These are phyloP conservation scores for Lactarius tabidus DNA, from an alignment of 768 basidiomycete genomes.

Conservation along the genomic window DNA sequence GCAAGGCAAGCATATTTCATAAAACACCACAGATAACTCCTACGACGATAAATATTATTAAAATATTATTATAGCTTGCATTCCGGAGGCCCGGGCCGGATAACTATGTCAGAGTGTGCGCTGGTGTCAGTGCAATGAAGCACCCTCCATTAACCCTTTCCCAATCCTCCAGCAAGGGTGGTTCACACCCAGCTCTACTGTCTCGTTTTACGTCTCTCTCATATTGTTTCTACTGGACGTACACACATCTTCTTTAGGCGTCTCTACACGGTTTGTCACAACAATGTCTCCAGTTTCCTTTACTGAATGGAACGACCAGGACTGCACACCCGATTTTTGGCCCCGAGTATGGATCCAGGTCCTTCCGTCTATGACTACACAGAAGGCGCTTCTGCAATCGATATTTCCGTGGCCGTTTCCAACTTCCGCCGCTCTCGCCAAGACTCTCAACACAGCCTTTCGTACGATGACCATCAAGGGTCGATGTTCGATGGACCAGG, in stretches of 20 bases:
- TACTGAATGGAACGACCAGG: conserved; percentile 2
- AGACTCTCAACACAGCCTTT: conserved; percentile 62
- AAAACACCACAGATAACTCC: too few species aligned
- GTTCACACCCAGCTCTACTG: background rate
- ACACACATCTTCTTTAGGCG: background rate
- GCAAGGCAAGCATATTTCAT: too few species aligned
- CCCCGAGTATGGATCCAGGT: conserved; percentile 16
- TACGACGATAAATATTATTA: too few species aligned
- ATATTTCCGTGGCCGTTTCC: conserved; percentile 60
- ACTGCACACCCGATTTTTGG: background rate
- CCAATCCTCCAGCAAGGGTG: conserved; percentile 1
- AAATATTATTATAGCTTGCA: background rate
- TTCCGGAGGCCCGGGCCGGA: conserved; percentile 17
- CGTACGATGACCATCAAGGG: conserved; percentile 57
- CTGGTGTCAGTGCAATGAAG: background rate
- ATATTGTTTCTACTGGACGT: conserved; percentile 1
- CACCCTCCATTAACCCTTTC: background rate
- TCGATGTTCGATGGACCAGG: conserved; percentile 74
- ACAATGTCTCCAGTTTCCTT: background rate
- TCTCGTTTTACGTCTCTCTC: background rate
- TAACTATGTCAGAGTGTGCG: background rate
- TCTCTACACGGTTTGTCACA: background rate
- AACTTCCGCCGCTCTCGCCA: conserved; percentile 52
- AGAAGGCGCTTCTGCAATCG: conserved; percentile 75
- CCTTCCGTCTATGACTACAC: conserved; percentile 61